Conservation (phyloP, 2,329 filamentous ascomycete genomes). For the Trichoderma breve region DNA sequence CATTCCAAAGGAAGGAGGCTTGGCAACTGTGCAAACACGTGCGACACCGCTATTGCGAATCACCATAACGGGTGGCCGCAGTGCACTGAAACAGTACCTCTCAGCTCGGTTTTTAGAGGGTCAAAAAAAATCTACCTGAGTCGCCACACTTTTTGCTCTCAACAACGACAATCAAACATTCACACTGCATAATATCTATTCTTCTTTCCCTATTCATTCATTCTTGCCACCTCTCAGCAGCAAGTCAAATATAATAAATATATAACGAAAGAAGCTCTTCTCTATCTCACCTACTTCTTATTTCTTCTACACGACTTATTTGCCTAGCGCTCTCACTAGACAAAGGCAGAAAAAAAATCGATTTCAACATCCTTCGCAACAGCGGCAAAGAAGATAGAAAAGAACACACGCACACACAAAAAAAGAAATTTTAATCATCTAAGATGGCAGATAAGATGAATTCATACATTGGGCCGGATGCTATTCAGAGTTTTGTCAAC, state of each 20-base stretch:
- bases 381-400: neutral
- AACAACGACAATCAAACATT: neutral
- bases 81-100: neutral
- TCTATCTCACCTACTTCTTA: neutral
- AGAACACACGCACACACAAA: neutral
- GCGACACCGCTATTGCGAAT: neutral
- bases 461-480: constrained; percentile 28
- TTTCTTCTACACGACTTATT: neutral
- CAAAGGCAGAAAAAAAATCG: neutral
- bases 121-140: neutral
- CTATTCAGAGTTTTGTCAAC: constrained; percentile 47
- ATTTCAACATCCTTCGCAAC: neutral
- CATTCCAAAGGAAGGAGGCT: neutral
- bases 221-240: neutral
- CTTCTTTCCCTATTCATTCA: neutral
- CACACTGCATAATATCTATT: neutral
- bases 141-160: neutral
- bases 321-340: neutral
- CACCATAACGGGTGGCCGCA: neutral
- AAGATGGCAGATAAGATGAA: constrained; percentile 19
- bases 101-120: neutral
- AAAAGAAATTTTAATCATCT: neutral
- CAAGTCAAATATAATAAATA: neutral
- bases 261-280: neutral
- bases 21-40: neutral